These are phyloP conservation scores for Conidiobolus incongruus DNA, from an alignment of 371 early-diverging fungal species.

Conservation along the genomic window DNA sequence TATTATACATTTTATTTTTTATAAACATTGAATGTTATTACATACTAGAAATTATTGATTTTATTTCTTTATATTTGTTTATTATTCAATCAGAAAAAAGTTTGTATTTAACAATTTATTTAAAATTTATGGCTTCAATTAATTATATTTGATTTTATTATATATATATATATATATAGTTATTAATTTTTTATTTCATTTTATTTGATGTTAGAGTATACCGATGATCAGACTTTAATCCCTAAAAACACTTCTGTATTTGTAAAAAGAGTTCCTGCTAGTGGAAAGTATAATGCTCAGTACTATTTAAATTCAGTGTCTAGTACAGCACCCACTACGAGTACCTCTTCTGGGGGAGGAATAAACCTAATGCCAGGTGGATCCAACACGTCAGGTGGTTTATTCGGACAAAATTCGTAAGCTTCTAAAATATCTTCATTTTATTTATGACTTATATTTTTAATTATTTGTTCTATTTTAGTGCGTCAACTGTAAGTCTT, in stretches of 20 bases:
- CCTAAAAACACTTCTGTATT: constrained; percentile 73
- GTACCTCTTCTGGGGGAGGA: not conserved
- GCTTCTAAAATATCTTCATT: no score
- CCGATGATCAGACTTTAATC: constrained; percentile 55
- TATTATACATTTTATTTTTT: not conserved
- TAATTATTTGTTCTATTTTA: no score
- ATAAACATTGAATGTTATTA: not conserved
- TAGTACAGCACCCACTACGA: no score
- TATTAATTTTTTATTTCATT: not conserved
- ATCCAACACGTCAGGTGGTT: not conserved
- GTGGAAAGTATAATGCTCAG: constrained; percentile 58
- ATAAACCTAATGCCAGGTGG: not conserved
- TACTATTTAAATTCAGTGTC: constrained; percentile 22
- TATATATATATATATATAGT: no score
- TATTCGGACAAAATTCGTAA: no score
- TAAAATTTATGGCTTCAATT: no score
- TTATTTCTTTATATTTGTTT: not conserved
- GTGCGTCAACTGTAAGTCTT: not conserved
- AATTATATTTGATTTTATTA: no score
- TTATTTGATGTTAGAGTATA: constrained; percentile 43
- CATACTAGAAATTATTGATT: not conserved
- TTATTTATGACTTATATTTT: no score
- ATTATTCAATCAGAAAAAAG: not conserved
- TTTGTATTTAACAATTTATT: no score
- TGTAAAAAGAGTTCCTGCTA: constrained; percentile 58